Conservation (phyloP, 140 eudicot genomes). For the Oenanthe javanica region DNA sequence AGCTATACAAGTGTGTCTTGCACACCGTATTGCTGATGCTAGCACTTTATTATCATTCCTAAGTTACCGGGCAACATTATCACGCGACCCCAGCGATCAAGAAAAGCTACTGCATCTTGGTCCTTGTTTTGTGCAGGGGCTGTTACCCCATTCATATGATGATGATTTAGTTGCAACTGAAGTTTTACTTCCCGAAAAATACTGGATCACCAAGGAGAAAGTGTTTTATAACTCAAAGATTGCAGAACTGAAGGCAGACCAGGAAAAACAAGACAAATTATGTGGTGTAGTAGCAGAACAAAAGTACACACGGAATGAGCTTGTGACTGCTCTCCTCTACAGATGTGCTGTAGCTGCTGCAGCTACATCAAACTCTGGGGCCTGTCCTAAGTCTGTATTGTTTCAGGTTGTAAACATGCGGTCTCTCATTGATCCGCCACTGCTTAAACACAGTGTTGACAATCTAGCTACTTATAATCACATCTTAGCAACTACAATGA, state of each 20-base stretch:
- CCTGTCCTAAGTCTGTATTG: neutral
- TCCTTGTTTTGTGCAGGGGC: neutral
- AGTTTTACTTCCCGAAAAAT: too few relatives aligned
- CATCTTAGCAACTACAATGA: neutral
- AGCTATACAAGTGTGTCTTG: conserved; percentile 5
- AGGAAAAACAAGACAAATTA: neutral
- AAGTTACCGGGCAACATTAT: conserved; percentile 13
- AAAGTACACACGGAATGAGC: neutral
- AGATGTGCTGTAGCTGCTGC: neutral
- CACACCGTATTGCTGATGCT: conserved; percentile 21
- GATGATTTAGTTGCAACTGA: neutral
- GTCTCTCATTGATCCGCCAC: neutral
- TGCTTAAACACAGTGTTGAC: neutral
- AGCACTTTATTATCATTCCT: conserved; percentile 7
- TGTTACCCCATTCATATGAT: neutral
- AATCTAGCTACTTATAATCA: neutral
- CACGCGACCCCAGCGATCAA: neutral
- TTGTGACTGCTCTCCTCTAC: neutral
- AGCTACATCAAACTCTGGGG: neutral
- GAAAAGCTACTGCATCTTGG: neutral
- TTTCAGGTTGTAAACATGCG: neutral
- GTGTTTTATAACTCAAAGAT: conserved; percentile 17
- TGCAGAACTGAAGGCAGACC: conserved; percentile 2
- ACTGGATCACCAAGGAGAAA: conserved; percentile 14
- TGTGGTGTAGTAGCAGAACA: neutral